Percentiles rank a stretch among this genome's conserved stretches.
Conservation (phyloP, 1,139 yeast genomes). For the Protomyces macrosporus region DNA sequence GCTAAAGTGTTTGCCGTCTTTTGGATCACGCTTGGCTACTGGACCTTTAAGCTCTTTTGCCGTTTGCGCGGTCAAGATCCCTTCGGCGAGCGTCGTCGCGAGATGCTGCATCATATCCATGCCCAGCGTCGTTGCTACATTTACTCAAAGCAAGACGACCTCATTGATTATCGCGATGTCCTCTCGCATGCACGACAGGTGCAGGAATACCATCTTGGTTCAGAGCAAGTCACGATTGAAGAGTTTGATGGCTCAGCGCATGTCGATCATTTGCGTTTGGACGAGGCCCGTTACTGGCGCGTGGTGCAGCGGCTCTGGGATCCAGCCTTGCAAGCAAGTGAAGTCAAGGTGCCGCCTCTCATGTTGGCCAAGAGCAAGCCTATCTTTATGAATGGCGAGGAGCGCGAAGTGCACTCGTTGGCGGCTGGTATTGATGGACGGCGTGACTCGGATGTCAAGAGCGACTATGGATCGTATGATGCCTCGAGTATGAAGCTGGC, state of each 20-base stretch:
- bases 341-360: background rate
- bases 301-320: constrained; percentile 19
- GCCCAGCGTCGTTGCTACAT: constrained; percentile 10
- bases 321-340: background rate
- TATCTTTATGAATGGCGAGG: background rate
- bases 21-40: constrained; percentile 15
- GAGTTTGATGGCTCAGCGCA: constrained; percentile 19
- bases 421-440: background rate
- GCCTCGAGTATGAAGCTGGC: background rate
- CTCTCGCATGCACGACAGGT: constrained; percentile 16
- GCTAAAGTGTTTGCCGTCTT: constrained; percentile 2
- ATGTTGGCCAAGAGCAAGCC: background rate
- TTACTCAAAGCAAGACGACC: constrained; percentile 17
- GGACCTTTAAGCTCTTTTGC: constrained; percentile 14
- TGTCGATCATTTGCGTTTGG: constrained; percentile 20
- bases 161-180: constrained; percentile 12
- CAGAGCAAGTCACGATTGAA: constrained; percentile 10
- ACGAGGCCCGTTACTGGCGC: constrained; percentile 13
- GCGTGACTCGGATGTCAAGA: background rate
- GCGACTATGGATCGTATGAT: background rate
- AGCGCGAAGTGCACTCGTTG: background rate
- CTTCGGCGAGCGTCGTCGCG: constrained; percentile 21
- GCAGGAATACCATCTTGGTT: constrained; percentile 8
- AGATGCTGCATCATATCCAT: constrained; percentile 18
- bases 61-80: constrained; percentile 20